These are phyloP conservation scores for Erythrobasidium hasegawianum DNA, from an alignment of 1,284 basidiomycete genomes.

Conservation along the genomic window DNA sequence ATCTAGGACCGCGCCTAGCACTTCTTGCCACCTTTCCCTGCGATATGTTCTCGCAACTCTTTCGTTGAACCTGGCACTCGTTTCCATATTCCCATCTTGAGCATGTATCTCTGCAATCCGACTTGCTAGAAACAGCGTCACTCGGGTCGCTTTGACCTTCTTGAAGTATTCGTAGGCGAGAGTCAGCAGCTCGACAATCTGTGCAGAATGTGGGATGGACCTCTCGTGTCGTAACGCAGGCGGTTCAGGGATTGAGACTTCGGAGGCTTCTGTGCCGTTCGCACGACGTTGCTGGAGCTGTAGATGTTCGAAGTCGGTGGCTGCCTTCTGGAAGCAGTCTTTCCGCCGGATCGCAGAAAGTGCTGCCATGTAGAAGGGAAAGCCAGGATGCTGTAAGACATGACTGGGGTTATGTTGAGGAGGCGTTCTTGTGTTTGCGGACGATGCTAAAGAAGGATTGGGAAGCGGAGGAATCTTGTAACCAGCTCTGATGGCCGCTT, in stretches of 20 bases:
- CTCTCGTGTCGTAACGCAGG: constrained; percentile 72
- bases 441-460: constrained; percentile 50
- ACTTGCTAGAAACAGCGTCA: constrained; percentile 78
- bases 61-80: constrained; percentile 85
- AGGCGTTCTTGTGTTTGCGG: constrained; percentile 47
- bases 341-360: constrained; percentile 71
- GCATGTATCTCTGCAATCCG: constrained; percentile 79
- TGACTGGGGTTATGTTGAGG: constrained; percentile 49
- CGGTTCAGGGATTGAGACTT: constrained; percentile 33
- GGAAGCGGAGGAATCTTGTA: constrained; percentile 58
- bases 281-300: constrained; percentile 34
- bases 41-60: constrained; percentile 78
- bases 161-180: constrained; percentile 88
- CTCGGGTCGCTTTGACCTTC: constrained; percentile 62
- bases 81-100: constrained; percentile 69
- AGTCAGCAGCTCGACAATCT: constrained; percentile 84
- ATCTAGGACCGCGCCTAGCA: constrained; percentile 67
- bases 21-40: constrained; percentile 66
- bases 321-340: constrained; percentile 60
- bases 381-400: constrained; percentile 79
- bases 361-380: constrained; percentile 84
- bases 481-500: constrained; percentile 67
- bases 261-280: constrained; percentile 5
- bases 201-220: constrained; percentile 76
- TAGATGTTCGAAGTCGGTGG: constrained; percentile 9